Evolutionary conservation across 768 basidiomycete species (phyloP), one percentile per base, ranked within the genome.

Genomic region (Omphalotus guepiniiformis): DNA sequence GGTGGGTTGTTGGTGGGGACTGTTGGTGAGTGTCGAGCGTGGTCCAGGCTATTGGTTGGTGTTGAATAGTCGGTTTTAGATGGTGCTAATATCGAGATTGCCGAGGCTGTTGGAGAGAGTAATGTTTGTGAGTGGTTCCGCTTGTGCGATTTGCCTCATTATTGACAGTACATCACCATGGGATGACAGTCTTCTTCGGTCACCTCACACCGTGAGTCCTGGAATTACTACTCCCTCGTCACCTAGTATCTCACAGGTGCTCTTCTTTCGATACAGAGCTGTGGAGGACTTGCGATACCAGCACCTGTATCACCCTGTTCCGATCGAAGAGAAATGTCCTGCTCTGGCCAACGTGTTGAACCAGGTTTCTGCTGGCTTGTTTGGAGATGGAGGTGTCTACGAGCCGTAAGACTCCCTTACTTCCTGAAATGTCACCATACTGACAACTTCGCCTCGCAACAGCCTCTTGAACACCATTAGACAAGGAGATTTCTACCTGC

Each of bases 31-130:
- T 65, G 12, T 2, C 22, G 3, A 26, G 6, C 7, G 38, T 29
- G 18, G 15, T 32, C 5, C 7, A 4, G 0, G 21, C 3, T 6
- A 27, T 39, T 27, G 34, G 26, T 42, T 27, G 18, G 12, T 32
- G 29, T 38, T 47, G 36, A 23, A 30, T 30, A 34, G 6, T n/a
- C 19, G 8, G 13, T 9, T 49, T 6, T 63, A 69, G 92, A 99
- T 67, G 95, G 95, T 46, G 95, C 95, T 16, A 94, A 92, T 58
- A 92, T 93, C 50, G 94, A 97, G 70, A 97, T 98, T 54, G 93
- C 91, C 3, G 92, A 97, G 59, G 93, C 96, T 63, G 85, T 93
- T 39, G 95, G 94, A 25, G 90, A 93, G 60, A 82, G 78, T 58
- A 91, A 95, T 63, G 92, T 93, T 58, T 93, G 89, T 88, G 63